Conservation (phyloP, 1,139 yeast genomes). For the Eremothecium gossypii region DNA sequence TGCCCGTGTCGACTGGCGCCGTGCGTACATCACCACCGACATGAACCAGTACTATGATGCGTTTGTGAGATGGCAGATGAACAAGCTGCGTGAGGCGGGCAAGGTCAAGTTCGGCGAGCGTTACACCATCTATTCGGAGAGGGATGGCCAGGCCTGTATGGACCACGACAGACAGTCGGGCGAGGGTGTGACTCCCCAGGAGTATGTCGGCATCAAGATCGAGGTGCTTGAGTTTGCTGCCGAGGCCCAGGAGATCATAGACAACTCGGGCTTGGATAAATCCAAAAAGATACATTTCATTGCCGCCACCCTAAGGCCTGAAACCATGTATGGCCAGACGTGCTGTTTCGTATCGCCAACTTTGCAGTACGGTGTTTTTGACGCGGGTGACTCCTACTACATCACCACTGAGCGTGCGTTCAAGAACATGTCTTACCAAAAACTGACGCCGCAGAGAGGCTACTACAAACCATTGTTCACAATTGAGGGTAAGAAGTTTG, state of each 20-base stretch:
- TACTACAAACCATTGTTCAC: slow-evolving; percentile 49
- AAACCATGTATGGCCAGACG: slow-evolving; percentile 98
- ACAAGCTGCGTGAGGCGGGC: slow-evolving; percentile 72
- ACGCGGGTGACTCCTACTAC: slow-evolving; percentile 75
- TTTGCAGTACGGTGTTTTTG: slow-evolving; percentile 83
- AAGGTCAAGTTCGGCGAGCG: slow-evolving; percentile 97
- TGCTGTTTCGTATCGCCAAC: slow-evolving; percentile 97
- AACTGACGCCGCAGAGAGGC: slow-evolving; percentile 84
- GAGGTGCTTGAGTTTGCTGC: slow-evolving; percentile 43
- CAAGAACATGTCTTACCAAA: slow-evolving; percentile 95
- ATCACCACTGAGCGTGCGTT: slow-evolving; percentile 95
- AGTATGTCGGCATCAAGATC: slow-evolving; percentile 89
- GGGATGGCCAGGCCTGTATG: slow-evolving; percentile 99
- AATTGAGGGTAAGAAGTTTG: slow-evolving; percentile 61
- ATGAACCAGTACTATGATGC: slow-evolving; percentile 92
- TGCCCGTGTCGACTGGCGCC: slow-evolving; percentile 97
- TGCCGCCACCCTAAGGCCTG: slow-evolving; percentile 98
- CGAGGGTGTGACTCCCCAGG: slow-evolving; percentile 96
- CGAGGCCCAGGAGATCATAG: slow-evolving; percentile 29
- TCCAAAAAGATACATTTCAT: slow-evolving; percentile 69
- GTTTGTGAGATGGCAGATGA: slow-evolving; percentile 95
- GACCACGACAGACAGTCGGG: slow-evolving; percentile 98
- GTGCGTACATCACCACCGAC: slow-evolving; percentile 92
- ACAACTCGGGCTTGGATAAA: slow-evolving; percentile 45
- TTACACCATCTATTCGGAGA: slow-evolving; percentile 93